Evolutionary conservation across 176 grass and related monocot genomes (phyloP).

Genomic region (Hyparrhenia diplandra): DNA sequence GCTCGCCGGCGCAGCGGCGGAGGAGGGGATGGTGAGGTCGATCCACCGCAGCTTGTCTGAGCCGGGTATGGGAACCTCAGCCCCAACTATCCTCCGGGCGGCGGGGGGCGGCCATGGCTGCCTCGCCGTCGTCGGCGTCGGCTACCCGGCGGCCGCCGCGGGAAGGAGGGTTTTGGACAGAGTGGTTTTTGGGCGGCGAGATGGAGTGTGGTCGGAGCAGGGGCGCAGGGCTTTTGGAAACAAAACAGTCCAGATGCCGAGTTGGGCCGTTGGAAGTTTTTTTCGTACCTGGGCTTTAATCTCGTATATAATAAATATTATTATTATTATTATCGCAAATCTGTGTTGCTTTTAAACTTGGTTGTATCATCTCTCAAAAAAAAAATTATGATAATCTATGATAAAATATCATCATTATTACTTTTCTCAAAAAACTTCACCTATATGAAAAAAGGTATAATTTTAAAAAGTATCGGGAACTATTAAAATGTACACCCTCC

Average conservation of each 20-base stretch:
- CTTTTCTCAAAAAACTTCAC: too few species aligned
- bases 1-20: conserved; percentile 17
- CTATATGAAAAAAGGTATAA: too few species aligned
- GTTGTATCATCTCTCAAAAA: too few species aligned
- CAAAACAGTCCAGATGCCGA: neutral
- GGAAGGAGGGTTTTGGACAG: conserved; percentile 41
- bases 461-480: too few species aligned
- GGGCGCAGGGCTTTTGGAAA: neutral
- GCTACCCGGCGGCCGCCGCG: conserved; percentile 1
- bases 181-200: conserved; percentile 35
- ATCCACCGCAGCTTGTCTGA: conserved; percentile 76
- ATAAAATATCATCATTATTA: too few species aligned
- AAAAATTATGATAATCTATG: too few species aligned
- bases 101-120: conserved; percentile 28
- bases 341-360: too few species aligned
- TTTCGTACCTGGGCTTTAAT: neutral
- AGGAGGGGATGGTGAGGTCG: conserved; percentile 64
- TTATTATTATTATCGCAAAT: too few species aligned
- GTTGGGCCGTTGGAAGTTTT: neutral
- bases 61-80: conserved; percentile 70
- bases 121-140: conserved; percentile 1
- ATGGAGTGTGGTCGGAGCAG: neutral
- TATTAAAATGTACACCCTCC: too few species aligned
- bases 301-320: too few species aligned
- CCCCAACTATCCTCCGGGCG: conserved; percentile 41